Base-by-base conservation (phyloP, 2,329 filamentous ascomycete species). In the Metarhizium humberi region DNA sequence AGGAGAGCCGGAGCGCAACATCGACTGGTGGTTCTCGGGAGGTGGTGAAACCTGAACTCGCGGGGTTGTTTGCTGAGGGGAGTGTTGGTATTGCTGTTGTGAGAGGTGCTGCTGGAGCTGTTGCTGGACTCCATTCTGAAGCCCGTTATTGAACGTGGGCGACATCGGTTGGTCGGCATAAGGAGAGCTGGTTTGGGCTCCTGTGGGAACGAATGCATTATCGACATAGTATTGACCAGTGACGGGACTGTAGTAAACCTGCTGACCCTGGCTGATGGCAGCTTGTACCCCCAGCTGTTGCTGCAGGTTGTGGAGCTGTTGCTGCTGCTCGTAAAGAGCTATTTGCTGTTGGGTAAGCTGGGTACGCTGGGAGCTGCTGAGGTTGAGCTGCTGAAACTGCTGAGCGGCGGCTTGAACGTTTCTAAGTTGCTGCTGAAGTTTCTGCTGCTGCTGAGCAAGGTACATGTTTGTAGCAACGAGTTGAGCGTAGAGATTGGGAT, bases 361-460 rank as follows among this genome's bases (percentile, higher is more conserved):
- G 6, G 71, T 65, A 53, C 74, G 74, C 45, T 48, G 45, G 11
- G 45, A 8, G 14, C 45, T 55, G 66, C 79, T 85, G 57, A 95
- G 69, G 69, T 79, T 90, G 73, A 95, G 76, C 61, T 82, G 84
- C 69, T 91, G 87, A 66, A 92, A 88, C 71, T 92, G 88, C 72
- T 91, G 88, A 57, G 90, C 87, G 42, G 88, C 88, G 53, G 86
- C 85, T 65, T 92, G 94, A 29, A 96, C 84, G 61, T 77, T 88
- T 62, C 90, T 82, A 61, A 97, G 80, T 74, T 97, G 91, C 74
- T 96, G 92, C 73, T 97, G 92, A 53, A 97, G 83, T 60, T 89
- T 87, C 74, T 96, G 91, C 73, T 97, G 92, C 73, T 96, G 92
- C 67, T 96, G 90, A 45, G 91, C 90, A 52, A 99, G 80, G 67